These are phyloP conservation scores for Penicillium sp. DNA, from an alignment of 2,329 filamentous ascomycete genomes.

Conservation along the genomic window DNA sequence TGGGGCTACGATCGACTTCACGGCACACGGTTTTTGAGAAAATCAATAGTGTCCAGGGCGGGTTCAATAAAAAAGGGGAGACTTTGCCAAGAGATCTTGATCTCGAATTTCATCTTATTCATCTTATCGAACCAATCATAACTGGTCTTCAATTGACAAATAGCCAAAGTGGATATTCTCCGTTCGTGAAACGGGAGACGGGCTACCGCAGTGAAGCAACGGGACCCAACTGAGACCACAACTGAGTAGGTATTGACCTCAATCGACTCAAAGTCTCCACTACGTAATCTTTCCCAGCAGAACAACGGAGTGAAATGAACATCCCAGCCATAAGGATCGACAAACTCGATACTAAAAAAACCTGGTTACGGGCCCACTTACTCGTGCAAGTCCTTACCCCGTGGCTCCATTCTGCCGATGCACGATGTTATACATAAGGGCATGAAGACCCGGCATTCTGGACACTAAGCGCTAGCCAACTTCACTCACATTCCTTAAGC, in stretches of 20 bases:
- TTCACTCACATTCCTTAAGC: conserved; percentile 15
- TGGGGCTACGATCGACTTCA: conserved; percentile 5
- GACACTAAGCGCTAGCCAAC: conserved; percentile 17
- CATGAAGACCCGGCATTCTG: neutral
- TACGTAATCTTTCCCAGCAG: neutral
- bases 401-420: neutral
- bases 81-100: conserved; percentile 10
- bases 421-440: conserved; percentile 1
- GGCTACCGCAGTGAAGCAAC: neutral
- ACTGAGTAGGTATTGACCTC: too few species aligned
- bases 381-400: neutral
- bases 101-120: neutral
- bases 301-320: neutral
- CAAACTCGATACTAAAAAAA: neutral
- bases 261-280: neutral
- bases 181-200: neutral
- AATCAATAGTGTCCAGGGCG: conserved; percentile 2
- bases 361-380: neutral
- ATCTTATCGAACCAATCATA: neutral
- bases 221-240: neutral
- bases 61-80: conserved; percentile 1
- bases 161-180: neutral
- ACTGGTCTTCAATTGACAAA: neutral
- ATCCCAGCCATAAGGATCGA: neutral
- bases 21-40: neutral